A percentile compares a stretch with the other conserved stretches of the same genome.
phyloP scores from a whole-genome alignment of 768 basidiomycete genomes.

The Lactarius psammicola region DNA sequence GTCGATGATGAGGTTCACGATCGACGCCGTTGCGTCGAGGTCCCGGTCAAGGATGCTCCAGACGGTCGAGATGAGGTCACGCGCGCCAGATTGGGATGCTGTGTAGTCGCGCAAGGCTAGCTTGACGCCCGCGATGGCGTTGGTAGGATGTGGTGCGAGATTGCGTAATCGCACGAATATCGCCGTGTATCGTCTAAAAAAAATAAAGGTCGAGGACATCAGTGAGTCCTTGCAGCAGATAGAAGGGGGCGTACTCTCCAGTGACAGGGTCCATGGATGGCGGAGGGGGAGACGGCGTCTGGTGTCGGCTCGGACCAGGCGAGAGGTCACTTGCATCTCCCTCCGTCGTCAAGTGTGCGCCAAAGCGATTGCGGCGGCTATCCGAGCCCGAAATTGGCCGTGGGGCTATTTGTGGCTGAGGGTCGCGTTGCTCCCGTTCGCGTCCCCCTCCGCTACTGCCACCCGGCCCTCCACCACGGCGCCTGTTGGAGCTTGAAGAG shows the following conservation, averaged over 20 bases:
- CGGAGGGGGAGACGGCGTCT: conserved; percentile 37
- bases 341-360: conserved; percentile 53
- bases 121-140: conserved; percentile 60
- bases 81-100: conserved; percentile 70
- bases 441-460: conserved; percentile 49
- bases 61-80: conserved; percentile 85
- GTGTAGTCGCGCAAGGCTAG: conserved; percentile 79
- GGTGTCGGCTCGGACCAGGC: conserved; percentile 32
- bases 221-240: neutral
- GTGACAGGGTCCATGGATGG: conserved; percentile 53
- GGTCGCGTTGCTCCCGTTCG: conserved; percentile 49
- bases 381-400: conserved; percentile 35
- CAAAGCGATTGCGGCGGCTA: conserved; percentile 62
- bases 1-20: conserved; percentile 72
- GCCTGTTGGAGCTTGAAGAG: conserved; percentile 37
- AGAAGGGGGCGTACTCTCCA: conserved; percentile 48
- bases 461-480: conserved; percentile 40
- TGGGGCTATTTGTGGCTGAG: conserved; percentile 28
- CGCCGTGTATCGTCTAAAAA: conserved; percentile 58
- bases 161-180: conserved; percentile 63
- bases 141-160: conserved; percentile 55
- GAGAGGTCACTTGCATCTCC: conserved; percentile 21
- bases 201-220: neutral
- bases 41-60: conserved; percentile 72
- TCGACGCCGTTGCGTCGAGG: conserved; percentile 70